A percentile compares a stretch with the other conserved stretches of the same genome.
phyloP scores from a whole-genome alignment of 1,284 basidiomycete species.

The Tilletia horrida region DNA sequence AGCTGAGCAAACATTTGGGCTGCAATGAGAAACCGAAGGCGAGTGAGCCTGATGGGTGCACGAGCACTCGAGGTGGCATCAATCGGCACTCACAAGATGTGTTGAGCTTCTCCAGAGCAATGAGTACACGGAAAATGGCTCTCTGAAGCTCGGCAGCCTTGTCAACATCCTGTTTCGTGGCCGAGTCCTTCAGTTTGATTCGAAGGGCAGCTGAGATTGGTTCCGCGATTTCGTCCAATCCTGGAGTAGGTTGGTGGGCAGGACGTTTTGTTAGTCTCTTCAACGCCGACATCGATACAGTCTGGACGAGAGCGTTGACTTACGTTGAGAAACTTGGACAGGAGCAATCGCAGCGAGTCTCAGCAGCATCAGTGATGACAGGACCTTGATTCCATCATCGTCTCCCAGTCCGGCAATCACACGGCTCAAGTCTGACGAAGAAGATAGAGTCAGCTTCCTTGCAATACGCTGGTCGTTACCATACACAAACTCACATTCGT shows the following conservation, averaged over 20 bases:
- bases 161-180: constrained; percentile 94
- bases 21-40: not conserved
- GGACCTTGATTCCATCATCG: constrained; percentile 87
- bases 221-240: constrained; percentile 79
- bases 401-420: constrained; percentile 81
- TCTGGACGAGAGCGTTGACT: constrained; percentile 22
- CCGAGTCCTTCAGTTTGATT: constrained; percentile 69
- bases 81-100: constrained; percentile 1
- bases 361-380: constrained; percentile 91
- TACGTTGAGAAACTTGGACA: constrained; percentile 62
- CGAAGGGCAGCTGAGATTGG: constrained; percentile 75
- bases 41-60: too few species aligned
- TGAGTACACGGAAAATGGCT: constrained; percentile 78
- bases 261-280: constrained; percentile 5
- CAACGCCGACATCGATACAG: constrained; percentile 46
- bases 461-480: not conserved
- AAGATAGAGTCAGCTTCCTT: not conserved
- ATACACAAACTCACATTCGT: constrained; percentile 60
- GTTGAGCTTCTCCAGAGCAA: constrained; percentile 62
- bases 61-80: too few species aligned
- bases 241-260: constrained; percentile 56
- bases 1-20: constrained; percentile 23
- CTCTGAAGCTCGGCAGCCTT: constrained; percentile 85
- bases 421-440: constrained; percentile 63
- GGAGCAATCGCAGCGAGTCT: constrained; percentile 81